Conservation (phyloP, 2,329 filamentous ascomycete species). For the Aureobasidium sp. region DNA sequence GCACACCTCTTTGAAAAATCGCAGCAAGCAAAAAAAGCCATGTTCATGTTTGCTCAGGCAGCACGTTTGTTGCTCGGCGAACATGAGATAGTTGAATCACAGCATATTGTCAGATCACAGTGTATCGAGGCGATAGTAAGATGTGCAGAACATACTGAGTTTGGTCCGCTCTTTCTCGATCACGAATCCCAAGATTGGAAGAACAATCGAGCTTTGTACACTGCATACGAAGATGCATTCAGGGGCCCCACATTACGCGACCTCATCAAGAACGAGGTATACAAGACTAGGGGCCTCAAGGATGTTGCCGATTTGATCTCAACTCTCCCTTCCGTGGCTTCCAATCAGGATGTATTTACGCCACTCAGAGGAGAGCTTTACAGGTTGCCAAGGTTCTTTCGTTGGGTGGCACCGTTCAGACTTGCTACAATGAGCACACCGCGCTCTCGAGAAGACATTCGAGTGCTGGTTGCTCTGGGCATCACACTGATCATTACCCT, state of each 20-base stretch:
- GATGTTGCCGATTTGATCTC: not conserved
- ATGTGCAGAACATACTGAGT: slow-evolving; percentile 3
- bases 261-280: not conserved
- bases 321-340: not conserved
- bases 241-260: not conserved
- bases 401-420: slow-evolving; percentile 14
- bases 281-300: not conserved
- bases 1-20: not conserved
- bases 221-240: not conserved
- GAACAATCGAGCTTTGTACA: not conserved
- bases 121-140: not conserved
- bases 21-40: not conserved
- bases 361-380: not conserved
- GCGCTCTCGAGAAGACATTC: not conserved
- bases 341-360: not conserved
- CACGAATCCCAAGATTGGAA: not conserved
- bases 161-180: not conserved
- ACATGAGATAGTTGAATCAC: not conserved
- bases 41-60: slow-evolving; percentile 9
- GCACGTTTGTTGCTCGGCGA: not conserved
- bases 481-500: slow-evolving; percentile 14
- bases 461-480: not conserved
- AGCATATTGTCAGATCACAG: not conserved
- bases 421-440: slow-evolving; percentile 17
- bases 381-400: slow-evolving; percentile 17